These are phyloP conservation scores for Tubosaeta sp. DNA, from an alignment of 768 basidiomycete species.

Conservation along the genomic window DNA sequence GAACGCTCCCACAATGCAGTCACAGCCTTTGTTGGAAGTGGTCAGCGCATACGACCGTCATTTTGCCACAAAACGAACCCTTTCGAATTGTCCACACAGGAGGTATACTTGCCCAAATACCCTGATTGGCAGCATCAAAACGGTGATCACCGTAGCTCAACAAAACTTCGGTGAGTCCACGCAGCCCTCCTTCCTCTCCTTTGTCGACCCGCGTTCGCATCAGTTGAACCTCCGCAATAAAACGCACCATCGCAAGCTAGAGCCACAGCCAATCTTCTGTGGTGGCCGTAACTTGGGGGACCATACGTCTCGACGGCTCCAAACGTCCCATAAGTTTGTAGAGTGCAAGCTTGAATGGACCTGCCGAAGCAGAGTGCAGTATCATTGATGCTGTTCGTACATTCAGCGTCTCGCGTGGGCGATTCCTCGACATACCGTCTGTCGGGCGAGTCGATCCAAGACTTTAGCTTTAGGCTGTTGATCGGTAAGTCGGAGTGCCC, in stretches of 20 bases:
- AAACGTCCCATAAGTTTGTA: constrained; percentile 95
- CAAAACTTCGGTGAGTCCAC: constrained; percentile 68
- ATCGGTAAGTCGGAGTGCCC: constrained; percentile 60
- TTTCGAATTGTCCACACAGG: constrained; percentile 92
- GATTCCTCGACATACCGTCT: constrained; percentile 49
- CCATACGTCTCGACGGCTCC: constrained; percentile 74
- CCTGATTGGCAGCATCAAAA: constrained; percentile 64
- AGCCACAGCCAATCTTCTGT: constrained; percentile 99
- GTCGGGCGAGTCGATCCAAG: constrained; percentile 80
- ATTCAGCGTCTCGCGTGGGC: neutral
- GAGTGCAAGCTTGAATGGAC: constrained; percentile 93
- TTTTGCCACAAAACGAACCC: constrained; percentile 45
- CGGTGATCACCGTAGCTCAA: constrained; percentile 78
- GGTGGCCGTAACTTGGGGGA: constrained; percentile 80
- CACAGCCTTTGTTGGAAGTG: constrained; percentile 56
- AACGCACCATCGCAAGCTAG: constrained; percentile 75
- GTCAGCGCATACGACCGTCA: neutral
- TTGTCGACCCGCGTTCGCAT: constrained; percentile 58
- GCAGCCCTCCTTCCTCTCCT: constrained; percentile 74
- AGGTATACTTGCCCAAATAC: constrained; percentile 79
- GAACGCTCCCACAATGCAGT: constrained; percentile 85
- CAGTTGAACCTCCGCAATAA: neutral
- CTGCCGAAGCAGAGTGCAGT: constrained; percentile 79
- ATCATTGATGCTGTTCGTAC: constrained; percentile 64
- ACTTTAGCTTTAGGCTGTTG: constrained; percentile 73